Percentiles rank a stretch among this genome's conserved stretches.
phyloP scores from a whole-genome alignment of 257 asterid genomes.

The Gentiana macrophylla region DNA sequence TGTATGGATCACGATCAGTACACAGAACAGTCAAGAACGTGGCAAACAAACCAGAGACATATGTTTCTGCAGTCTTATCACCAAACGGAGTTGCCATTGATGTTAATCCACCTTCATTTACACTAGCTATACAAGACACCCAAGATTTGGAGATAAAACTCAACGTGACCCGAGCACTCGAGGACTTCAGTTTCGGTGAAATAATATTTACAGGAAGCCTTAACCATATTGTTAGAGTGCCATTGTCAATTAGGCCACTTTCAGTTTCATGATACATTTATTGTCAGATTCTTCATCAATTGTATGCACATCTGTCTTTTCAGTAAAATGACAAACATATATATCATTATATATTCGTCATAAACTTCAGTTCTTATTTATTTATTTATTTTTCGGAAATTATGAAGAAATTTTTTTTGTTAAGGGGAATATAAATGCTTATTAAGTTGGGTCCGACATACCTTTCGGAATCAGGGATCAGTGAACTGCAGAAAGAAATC shows the following conservation, averaged over 20 bases:
- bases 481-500: too few relatives aligned
- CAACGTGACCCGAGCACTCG: constrained; percentile 32
- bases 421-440: too few relatives aligned
- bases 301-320: too few relatives aligned
- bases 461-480: too few relatives aligned
- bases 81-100: constrained; percentile 52
- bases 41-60: constrained; percentile 51
- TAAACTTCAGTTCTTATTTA: too few relatives aligned
- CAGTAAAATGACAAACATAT: too few relatives aligned
- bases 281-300: too few relatives aligned
- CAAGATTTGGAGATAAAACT: constrained; percentile 48
- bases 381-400: too few relatives aligned
- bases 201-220: constrained; percentile 56
- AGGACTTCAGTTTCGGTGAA: constrained; percentile 76
- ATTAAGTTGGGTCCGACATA: too few relatives aligned
- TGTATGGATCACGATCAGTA: constrained; percentile 39
- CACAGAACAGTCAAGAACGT: constrained; percentile 51
- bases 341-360: too few relatives aligned
- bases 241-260: constrained; percentile 51
- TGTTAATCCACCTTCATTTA: constrained; percentile 54
- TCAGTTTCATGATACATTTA: constrained; percentile 13
- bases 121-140: constrained; percentile 43
- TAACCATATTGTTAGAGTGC: constrained; percentile 62
- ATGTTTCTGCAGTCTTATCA: constrained; percentile 43
- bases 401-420: too few relatives aligned